Evolutionary conservation across 192 early-diverging fungal species (phyloP), one percentile per base, ranked within the genome.

Genomic region (Podila minutissima): DNA sequence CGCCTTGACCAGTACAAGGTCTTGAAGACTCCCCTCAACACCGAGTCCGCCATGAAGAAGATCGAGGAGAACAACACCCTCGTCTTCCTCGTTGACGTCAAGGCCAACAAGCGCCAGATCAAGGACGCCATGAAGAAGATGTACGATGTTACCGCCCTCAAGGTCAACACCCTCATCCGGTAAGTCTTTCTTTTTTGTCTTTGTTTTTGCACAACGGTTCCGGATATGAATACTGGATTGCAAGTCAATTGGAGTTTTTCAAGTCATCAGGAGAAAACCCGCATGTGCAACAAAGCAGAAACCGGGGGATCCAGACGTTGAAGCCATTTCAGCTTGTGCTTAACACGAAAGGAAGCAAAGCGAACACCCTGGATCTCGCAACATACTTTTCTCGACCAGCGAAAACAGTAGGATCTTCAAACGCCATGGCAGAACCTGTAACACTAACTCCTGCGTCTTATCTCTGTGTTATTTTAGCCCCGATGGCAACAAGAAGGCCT

Each of bases 51-150:
- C 87, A 98, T 98, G 96, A 99, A 99, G 93, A 97, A 97, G 92
- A 97, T 99, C 75, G 98, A 99, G 92, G 95, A 98, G 75, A 88
- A 96, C 91, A 99, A 99, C 95, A 99, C 98, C 71, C 88, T 99
- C 48, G 96, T 97, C 74, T 99, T 99, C 91, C 87, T 99, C 75
- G 93, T 94, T 82, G 96, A 99, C 82, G 94, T 98, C 76, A 93
- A 93, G 72, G 87, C 95, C 87, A 99, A 99, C 95, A 99, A 99
- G 94, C 88, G 91, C 75, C 97, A 98, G 89, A 98, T 99, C 90
- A 96, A 95, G 89, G 93, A 96, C 74, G 96, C 98, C 69, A 91
- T 99, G 73, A 97, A 98, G 94, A 91, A 91, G 84, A 90, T 98
- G 64, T 99, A 98, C 88, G 94, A 98, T 87, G 96, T 98, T 76